Conservation (phyloP, 495 filamentous ascomycete species). For the Aspergillus cristatus region DNA sequence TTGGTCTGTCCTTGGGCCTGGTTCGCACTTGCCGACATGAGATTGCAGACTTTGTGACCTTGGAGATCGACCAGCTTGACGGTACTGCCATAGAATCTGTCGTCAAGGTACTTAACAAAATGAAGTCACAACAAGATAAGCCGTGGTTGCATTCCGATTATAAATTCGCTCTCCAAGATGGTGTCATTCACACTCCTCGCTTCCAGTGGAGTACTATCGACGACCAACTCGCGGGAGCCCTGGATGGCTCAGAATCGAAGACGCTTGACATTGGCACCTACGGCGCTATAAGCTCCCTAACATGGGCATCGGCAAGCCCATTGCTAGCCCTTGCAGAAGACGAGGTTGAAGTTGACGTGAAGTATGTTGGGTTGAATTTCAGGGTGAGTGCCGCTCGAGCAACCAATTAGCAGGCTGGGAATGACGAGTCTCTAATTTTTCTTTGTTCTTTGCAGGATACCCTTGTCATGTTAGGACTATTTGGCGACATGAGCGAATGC, state of each 20-base stretch:
- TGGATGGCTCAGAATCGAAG: neutral
- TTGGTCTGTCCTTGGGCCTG: conserved; percentile 25
- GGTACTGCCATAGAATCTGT: conserved; percentile 3
- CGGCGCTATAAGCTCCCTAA: conserved; percentile 17
- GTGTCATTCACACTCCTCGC: conserved; percentile 15
- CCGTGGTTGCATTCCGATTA: conserved; percentile 14
- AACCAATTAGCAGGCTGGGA: too few species aligned
- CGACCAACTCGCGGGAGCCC: conserved; percentile 6
- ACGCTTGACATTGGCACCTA: conserved; percentile 12
- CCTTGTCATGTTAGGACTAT: conserved; percentile 23
- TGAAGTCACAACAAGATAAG: conserved; percentile 4
- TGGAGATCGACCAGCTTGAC: conserved; percentile 28
- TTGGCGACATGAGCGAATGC: conserved; percentile 9
- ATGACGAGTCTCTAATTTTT: too few species aligned
- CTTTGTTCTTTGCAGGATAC: conserved; percentile 29
- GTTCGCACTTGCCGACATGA: conserved; percentile 34
- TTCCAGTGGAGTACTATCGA: conserved; percentile 15
- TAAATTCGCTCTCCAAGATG: conserved; percentile 25
- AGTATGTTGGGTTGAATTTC: conserved; percentile 35
- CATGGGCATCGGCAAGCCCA: conserved; percentile 10
- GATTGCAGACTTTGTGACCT: conserved; percentile 23
- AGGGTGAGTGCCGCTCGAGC: conserved; percentile 18
- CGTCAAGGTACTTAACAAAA: conserved; percentile 13
- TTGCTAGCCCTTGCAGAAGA: conserved; percentile 4
- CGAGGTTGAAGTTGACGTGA: conserved; percentile 27